phyloP scores from a whole-genome alignment of 1,139 yeast genomes.

The Debaryomyces udenii region DNA sequence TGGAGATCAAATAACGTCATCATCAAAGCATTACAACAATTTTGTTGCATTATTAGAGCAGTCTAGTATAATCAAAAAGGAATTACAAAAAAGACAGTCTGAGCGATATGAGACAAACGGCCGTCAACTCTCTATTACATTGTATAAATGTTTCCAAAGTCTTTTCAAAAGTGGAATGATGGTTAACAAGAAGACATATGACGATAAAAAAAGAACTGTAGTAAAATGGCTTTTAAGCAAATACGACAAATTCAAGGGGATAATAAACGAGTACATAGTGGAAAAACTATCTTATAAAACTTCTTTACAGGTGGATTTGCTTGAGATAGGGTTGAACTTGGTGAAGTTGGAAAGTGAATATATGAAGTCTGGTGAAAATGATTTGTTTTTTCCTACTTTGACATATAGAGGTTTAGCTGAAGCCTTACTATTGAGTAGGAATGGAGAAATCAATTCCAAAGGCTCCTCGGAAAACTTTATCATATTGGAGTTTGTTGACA shows the following conservation, averaged over 20 bases:
- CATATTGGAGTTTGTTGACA: constrained; percentile 60
- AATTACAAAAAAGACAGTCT: constrained; percentile 22
- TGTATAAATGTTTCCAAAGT: constrained; percentile 60
- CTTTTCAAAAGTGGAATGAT: constrained; percentile 55
- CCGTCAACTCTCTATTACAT: constrained; percentile 54
- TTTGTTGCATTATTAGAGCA: constrained; percentile 48
- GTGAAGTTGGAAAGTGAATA: constrained; percentile 60
- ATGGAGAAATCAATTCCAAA: constrained; percentile 42
- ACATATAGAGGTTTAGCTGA: constrained; percentile 54
- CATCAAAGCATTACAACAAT: constrained; percentile 52
- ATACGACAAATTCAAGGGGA: constrained; percentile 58
- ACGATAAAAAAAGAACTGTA: constrained; percentile 50
- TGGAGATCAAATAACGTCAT: constrained; percentile 30
- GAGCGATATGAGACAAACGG: constrained; percentile 35
- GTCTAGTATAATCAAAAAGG: constrained; percentile 29
- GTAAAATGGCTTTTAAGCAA: constrained; percentile 66
- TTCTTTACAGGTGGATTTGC: constrained; percentile 59
- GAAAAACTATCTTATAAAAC: constrained; percentile 37
- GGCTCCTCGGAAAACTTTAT: constrained; percentile 57
- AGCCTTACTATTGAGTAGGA: constrained; percentile 45
- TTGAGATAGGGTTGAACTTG: constrained; percentile 66
- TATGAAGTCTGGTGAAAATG: constrained; percentile 51
- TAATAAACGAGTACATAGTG: constrained; percentile 44
- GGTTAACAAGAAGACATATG: constrained; percentile 36
- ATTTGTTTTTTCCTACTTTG: constrained; percentile 63